A percentile compares a stretch with the other conserved stretches of the same genome.
Conservation (phyloP, 2,329 filamentous ascomycete species). For the Ceratocystis albifundus region DNA sequence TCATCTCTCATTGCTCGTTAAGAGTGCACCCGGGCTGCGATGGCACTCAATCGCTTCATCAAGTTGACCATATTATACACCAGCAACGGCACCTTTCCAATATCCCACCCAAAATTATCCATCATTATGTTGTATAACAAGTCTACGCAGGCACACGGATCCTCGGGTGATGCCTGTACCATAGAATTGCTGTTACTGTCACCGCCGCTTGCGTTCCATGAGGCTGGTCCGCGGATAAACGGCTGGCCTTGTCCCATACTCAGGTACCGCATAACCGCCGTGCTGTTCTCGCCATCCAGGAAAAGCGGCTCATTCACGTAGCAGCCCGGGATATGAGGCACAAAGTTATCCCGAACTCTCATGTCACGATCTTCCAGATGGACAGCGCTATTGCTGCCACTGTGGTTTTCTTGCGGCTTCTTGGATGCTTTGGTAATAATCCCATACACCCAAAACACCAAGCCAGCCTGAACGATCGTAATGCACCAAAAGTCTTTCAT, state of each 20-base stretch:
- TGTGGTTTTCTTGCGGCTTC: constrained; percentile 25
- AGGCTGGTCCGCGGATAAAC: constrained; percentile 33
- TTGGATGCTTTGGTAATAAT: constrained; percentile 37
- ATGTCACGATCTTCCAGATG: not conserved
- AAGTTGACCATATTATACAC: constrained; percentile 56
- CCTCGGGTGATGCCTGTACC: constrained; percentile 38
- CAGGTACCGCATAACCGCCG: constrained; percentile 46
- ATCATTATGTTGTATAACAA: constrained; percentile 46
- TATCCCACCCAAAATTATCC: constrained; percentile 38
- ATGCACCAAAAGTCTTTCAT: constrained; percentile 57
- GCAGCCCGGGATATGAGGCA: constrained; percentile 27
- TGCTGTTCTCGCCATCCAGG: constrained; percentile 46
- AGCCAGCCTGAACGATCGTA: constrained; percentile 54
- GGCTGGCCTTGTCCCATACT: constrained; percentile 43
- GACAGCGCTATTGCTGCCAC: not conserved
- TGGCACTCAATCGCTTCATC: constrained; percentile 45
- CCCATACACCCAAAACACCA: constrained; percentile 59
- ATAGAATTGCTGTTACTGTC: constrained; percentile 3
- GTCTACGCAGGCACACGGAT: constrained; percentile 49
- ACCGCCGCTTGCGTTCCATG: not conserved
- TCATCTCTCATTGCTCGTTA: not conserved
- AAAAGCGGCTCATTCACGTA: constrained; percentile 35
- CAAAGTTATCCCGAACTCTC: constrained; percentile 22
- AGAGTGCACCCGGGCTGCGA: constrained; percentile 32
- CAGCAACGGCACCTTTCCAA: constrained; percentile 44